A percentile compares a stretch with the other conserved stretches of the same genome.
phyloP scores from a whole-genome alignment of 805 yeast species.

The Ogataea nonfermentans region DNA sequence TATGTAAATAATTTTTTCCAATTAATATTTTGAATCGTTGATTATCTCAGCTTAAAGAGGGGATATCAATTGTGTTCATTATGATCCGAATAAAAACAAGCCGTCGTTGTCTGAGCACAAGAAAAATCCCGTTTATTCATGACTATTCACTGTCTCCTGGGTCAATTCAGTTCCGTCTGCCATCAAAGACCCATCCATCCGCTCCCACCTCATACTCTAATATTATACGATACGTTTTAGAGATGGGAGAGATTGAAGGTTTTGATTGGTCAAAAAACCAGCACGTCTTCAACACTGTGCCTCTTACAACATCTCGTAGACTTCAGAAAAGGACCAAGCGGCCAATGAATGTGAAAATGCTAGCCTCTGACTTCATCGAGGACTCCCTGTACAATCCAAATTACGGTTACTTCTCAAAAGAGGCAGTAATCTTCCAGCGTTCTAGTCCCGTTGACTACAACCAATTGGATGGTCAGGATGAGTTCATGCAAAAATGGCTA shows the following conservation, averaged over 20 bases:
- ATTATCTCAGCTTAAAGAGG: constrained; percentile 11
- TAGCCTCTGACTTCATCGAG: constrained; percentile 77
- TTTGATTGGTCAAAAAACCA: constrained; percentile 34
- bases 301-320: constrained; percentile 38
- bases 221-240: constrained; percentile 26
- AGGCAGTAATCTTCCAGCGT: constrained; percentile 74
- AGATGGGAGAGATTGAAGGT: constrained; percentile 38
- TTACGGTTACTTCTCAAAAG: constrained; percentile 79
- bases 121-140: constrained; percentile 28
- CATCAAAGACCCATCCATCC: constrained; percentile 24
- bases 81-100: constrained; percentile 8
- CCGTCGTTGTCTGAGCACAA: constrained; percentile 1
- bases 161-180: constrained; percentile 31
- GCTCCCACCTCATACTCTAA: constrained; percentile 22
- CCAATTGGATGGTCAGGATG: constrained; percentile 59
- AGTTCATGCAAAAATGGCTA: constrained; percentile 68
- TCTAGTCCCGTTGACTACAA: constrained; percentile 62
- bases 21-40: not conserved
- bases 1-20: too few relatives aligned
- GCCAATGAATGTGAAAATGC: constrained; percentile 66
- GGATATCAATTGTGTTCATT: not conserved
- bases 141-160: constrained; percentile 35
- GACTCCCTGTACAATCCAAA: constrained; percentile 78
- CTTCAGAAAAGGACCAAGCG: constrained; percentile 41
- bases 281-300: constrained; percentile 40